phyloP scores from a whole-genome alignment of 1,284 basidiomycete genomes.

The Tilletia caries region DNA sequence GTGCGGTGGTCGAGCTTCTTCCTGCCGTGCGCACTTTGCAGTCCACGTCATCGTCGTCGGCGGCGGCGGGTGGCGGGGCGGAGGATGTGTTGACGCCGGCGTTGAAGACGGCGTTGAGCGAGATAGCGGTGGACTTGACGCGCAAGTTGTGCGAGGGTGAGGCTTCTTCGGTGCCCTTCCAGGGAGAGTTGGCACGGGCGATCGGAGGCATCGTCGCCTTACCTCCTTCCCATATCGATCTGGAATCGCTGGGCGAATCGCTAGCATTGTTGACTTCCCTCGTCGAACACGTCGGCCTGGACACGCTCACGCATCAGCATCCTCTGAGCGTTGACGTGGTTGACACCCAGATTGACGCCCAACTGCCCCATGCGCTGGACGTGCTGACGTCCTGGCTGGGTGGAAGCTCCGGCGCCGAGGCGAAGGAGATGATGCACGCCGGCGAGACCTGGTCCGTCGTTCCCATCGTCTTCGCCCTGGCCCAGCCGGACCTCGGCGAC shows the following conservation, averaged over 20 bases:
- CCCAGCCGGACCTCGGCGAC: not conserved
- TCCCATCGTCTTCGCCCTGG: conserved; percentile 8
- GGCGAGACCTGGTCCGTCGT: conserved; percentile 21
- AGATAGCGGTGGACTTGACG: conserved; percentile 3
- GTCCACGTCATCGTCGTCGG: too few relatives aligned
- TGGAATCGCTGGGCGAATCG: not conserved
- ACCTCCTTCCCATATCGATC: not conserved
- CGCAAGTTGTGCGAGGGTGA: not conserved
- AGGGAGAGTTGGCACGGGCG: not conserved
- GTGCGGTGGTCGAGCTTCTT: conserved; percentile 1
- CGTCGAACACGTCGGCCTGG: conserved; percentile 28
- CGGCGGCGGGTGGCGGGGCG: not conserved
- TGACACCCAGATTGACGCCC: conserved; percentile 6
- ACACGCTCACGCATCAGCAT: conserved; percentile 18
- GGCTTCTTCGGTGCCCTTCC: not conserved
- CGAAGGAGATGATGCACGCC: conserved; percentile 14
- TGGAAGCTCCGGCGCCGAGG: conserved; percentile 13
- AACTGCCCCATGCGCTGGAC: conserved; percentile 22
- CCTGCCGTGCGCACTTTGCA: not conserved
- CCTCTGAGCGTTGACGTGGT: too few relatives aligned
- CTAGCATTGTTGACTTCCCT: conserved; percentile 24
- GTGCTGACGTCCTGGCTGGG: conserved; percentile 22
- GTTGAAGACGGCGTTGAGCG: conserved; percentile 6
- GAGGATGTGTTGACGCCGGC: not conserved
- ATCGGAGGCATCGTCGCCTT: conserved; percentile 7